Base-by-base conservation (phyloP, 805 yeast species). In the Candida palmyrensis region DNA sequence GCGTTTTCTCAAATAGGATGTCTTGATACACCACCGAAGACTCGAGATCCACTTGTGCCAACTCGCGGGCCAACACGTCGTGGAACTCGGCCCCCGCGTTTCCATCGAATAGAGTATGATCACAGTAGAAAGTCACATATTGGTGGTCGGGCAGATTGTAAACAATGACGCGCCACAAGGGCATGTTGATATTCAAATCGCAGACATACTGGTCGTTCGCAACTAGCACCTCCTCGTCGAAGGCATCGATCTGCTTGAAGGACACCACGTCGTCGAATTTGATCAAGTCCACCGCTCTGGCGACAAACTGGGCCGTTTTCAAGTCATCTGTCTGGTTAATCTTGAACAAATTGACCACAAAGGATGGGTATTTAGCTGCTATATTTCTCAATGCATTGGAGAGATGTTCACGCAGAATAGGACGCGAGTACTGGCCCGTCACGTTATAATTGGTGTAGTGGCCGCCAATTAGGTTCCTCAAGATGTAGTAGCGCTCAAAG, bases 81-180 rank as follows among this genome's bases (percentile, higher is more conserved):
- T 57, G 63, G 39, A 62, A 57, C 27, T 41, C 42, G 12, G 37
- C 35, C 2, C 59, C 62, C 11, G 62, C 46, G 11, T 47, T 46
- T 3, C 68, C 70, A 41, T 63, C 68, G 26, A 54, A 50, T 8
- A 57, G 36, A 3, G 49, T 18, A 35, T 54, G 67, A 17, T 59
- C 58, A 34, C 50, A 53, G 16, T 30, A 32, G 23, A 61, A 46
- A 8, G 52, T 28, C 6, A 53, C 7, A 31, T 51, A 44, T 27
- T 45, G 50, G 11, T 20, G 35, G 3, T 6, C 13, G 11, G 26
- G 23, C 2, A 30, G 25, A 30, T 45, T 44, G 20, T 35, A 33
- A 16, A 56, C 37, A 25, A 38, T 8, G 3, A 53, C 29, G 30
- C 37, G 43, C 60, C 60, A 56, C 3, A 49, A 30, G 4, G 58